Conservation (phyloP, 1,284 basidiomycete species). For the Coniophora puteana region DNA sequence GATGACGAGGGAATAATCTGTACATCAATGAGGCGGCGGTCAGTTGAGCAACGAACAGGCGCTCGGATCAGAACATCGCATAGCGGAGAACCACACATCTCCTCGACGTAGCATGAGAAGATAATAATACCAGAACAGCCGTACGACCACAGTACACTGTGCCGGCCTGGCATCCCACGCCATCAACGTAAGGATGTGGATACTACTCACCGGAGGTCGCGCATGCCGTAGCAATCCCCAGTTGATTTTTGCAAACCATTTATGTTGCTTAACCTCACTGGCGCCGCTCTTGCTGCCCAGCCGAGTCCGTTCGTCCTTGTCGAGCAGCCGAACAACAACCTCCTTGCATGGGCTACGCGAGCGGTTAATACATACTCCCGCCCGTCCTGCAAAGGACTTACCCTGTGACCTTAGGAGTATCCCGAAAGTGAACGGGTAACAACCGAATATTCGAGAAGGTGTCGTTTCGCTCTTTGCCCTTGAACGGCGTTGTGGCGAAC, state of each 20-base stretch:
- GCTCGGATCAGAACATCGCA: constrained; percentile 10
- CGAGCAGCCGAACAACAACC: constrained; percentile 82
- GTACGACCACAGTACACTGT: constrained; percentile 2
- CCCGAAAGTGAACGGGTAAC: constrained; percentile 85
- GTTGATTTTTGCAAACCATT: constrained; percentile 95
- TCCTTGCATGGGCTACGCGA: constrained; percentile 77
- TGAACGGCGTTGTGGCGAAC: constrained; percentile 99
- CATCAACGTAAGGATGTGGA: constrained; percentile 8
- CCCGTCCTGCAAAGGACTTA: constrained; percentile 38
- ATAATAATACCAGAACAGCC: constrained; percentile 1
- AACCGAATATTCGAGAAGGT: constrained; percentile 96
- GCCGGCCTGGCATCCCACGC: constrained; percentile 4
- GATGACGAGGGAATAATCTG: constrained; percentile 84
- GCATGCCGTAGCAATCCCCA: constrained; percentile 96
- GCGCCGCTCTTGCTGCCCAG: constrained; percentile 92
- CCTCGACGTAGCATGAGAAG: not conserved
- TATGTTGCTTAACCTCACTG: constrained; percentile 98
- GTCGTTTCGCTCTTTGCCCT: constrained; percentile 90
- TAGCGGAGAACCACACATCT: not conserved
- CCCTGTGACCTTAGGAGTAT: constrained; percentile 81
- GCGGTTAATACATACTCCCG: constrained; percentile 9
- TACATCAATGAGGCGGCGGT: constrained; percentile 12
- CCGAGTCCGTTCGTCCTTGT: constrained; percentile 90
- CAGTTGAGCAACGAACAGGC: constrained; percentile 4
- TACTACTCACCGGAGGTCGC: constrained; percentile 79